Evolutionary conservation across 2,329 filamentous ascomycete species (phyloP).

Genomic region (Fusarium transvaalense): DNA sequence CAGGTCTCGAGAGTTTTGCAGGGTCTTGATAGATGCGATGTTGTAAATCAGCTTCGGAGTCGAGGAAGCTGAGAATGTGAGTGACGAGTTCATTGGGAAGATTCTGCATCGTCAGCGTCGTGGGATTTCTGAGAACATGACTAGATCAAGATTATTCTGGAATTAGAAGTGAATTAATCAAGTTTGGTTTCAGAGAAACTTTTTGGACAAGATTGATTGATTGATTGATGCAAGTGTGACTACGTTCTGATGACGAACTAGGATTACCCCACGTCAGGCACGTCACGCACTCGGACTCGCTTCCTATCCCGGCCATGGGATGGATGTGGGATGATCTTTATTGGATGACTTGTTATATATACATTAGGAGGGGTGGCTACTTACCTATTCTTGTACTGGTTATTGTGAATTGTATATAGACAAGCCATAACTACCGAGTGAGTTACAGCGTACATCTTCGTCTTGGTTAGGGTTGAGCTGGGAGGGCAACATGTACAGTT

Average conservation of each 20-base stretch:
- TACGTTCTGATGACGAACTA: constrained; percentile 25
- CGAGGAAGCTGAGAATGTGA: constrained; percentile 68
- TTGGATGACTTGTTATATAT: neutral
- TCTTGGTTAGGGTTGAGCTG: no score
- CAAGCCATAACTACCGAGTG: no score
- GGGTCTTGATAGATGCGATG: constrained; percentile 60
- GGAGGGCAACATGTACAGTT: no score
- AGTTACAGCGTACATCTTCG: no score
- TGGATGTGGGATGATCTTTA: neutral
- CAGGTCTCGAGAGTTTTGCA: constrained; percentile 56
- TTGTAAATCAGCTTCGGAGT: constrained; percentile 62
- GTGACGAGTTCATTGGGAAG: constrained; percentile 73
- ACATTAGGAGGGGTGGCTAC: neutral
- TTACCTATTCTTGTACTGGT: neutral
- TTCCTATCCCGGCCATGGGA: neutral
- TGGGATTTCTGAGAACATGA: neutral
- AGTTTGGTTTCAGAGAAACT: neutral
- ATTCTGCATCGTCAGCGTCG: constrained; percentile 43
- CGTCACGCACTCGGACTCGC: constrained; percentile 29
- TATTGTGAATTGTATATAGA: neutral
- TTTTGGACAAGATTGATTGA: neutral
- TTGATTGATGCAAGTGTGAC: constrained; percentile 7
- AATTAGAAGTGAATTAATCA: neutral
- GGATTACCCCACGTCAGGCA: constrained; percentile 32
- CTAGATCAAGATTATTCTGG: neutral